Evolutionary conservation across 306 rosid genomes (phyloP).

Genomic region (Prinsepia uniflora): DNA sequence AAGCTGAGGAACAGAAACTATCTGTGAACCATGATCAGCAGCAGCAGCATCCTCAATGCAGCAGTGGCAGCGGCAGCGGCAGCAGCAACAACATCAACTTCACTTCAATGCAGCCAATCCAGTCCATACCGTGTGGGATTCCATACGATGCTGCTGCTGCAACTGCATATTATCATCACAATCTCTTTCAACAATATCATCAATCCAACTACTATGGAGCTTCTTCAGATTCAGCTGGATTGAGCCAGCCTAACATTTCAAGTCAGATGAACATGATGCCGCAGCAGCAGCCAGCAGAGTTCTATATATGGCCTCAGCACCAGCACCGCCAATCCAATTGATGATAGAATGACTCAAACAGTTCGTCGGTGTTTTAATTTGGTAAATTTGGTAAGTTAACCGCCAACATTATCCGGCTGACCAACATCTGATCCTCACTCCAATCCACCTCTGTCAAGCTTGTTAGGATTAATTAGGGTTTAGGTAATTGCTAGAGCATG

Average conservation of each 20-base stretch:
- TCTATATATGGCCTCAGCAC: slow-evolving; percentile 68
- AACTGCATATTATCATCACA: slow-evolving; percentile 60
- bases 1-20: slow-evolving; percentile 61
- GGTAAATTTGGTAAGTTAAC: slow-evolving; percentile 22
- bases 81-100: slow-evolving; percentile 58
- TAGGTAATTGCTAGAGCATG: slow-evolving; percentile 18
- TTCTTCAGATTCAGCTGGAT: slow-evolving; percentile 29
- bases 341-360: slow-evolving; percentile 5
- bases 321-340: slow-evolving; percentile 56
- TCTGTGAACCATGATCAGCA: slow-evolving; percentile 36
- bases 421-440: slow-evolving; percentile 47
- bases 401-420: slow-evolving; percentile 52
- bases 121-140: slow-evolving; percentile 58
- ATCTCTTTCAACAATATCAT: slow-evolving; percentile 59
- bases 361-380: not conserved
- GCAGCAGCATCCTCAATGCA: slow-evolving; percentile 46
- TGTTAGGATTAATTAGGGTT: slow-evolving; percentile 26
- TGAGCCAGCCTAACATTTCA: slow-evolving; percentile 14
- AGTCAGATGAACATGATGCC: slow-evolving; percentile 29
- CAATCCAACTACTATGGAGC: slow-evolving; percentile 36
- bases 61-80: slow-evolving; percentile 30
- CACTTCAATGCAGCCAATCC: slow-evolving; percentile 48
- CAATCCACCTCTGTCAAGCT: slow-evolving; percentile 36
- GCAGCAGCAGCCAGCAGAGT: slow-evolving; percentile 58
- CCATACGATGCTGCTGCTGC: slow-evolving; percentile 52